Evolutionary conservation across 345 rosid genomes (phyloP), one percentile per base, ranked within the genome.

Genomic region (Pelargonium nanum): DNA sequence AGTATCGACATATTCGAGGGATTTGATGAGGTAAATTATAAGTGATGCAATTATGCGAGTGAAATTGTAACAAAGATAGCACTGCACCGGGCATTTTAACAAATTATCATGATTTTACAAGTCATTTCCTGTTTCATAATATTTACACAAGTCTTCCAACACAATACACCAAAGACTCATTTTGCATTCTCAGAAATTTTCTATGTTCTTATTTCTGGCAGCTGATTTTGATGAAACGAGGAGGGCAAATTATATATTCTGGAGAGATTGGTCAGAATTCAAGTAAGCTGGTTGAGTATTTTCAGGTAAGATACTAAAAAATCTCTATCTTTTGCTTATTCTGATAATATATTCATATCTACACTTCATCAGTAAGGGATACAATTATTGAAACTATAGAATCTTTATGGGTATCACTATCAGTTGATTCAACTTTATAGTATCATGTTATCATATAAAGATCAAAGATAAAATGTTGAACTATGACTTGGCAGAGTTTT

Each of bases 221-320:
- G 89, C 70, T 83, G 45, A 77, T 83, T 68, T 64, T 86, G 70
- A 63, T 86, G 87, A 86, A 75, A 78, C 72, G 69, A 57, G 87
- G 93, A 23, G 89, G 87, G 16, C 72, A 40, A 20, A 51, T 81
- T 10, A 77, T 86, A 53, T 81, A 83, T 60, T 70, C 74, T 0
- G 89, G 93, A 68, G 74, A 70, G 48, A 67, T 83, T 22, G 87
- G 93, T 6, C 63, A 70, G 40, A 74, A 83, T 10, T 86, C 89
- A 23, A 73, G 63, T 53, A 70, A 62, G 57, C 81, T 86, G 58
- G 73, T 77, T 24, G 64, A 80, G 50, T 86, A 83, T 65, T 83
- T 86, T 55, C 78, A 81, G 85, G 87, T 77, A 59, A 57, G 71
- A 19, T 52, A 19, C 13, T 25, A 22, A 25, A 53, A 2, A 4